Evolutionary conservation across 2,329 filamentous ascomycete species (phyloP), one percentile per base, ranked within the genome.

Genomic region (Madurella mycetomatis): DNA sequence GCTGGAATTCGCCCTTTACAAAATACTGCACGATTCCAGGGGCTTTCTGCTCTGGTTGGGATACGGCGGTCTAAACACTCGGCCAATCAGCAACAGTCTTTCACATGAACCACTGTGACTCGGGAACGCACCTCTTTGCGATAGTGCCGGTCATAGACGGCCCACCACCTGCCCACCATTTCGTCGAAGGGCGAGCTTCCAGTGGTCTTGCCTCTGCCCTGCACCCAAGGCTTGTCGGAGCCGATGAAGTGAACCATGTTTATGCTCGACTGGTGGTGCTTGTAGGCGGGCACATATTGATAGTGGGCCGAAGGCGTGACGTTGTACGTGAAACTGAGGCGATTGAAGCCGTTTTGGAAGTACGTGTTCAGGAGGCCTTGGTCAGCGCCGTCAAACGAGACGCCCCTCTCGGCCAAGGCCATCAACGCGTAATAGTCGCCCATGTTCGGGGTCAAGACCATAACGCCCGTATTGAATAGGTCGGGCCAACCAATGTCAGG

Each of bases 401-500:
- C 88, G 25, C 92, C 92, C 52, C 85, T 80, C 63, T 91, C 82
- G 25, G 94, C 91, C 78, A 96, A 84, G 59, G 88, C 89, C 60
- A 85, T 78, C 67, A 99, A 79, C 41, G 90, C 88, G 72, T 90
- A 86, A 72, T 92, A 97, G 62, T 95, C 92, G 54, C 86, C 87
- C 80, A 92, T 77, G 71, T 92, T 87, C 34, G 94, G 94, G 15
- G 80, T 86, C 56, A 99, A 73, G 37, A 91, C 90, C 90, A 99
- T 95, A 64, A 99, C 84, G 66, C 94, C 94, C n/a, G 88, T 91
- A 73, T 99, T 99, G 83, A 97, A 97, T 57, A 92, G 82, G 73
- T 99, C 94, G 34, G 94, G 94, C 94, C 94, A 99, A 63, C 94
- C 94, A 65, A 97, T 91, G 71, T 99, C 94, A 32, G 94, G 92